Conservation (phyloP, 371 early-diverging fungal genomes). For the Mucor saturninus region DNA sequence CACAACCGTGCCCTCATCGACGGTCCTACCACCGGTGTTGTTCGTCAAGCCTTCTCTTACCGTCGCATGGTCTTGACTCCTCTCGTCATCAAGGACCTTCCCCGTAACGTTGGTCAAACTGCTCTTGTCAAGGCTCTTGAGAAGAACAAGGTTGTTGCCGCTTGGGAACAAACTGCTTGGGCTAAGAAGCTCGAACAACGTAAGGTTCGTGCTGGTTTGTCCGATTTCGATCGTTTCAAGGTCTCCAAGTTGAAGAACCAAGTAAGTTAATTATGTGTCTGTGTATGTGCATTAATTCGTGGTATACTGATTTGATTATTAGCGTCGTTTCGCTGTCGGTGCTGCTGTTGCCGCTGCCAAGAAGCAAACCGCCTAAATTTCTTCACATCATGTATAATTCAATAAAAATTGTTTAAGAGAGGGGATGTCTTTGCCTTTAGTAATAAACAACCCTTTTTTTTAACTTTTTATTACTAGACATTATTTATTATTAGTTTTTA, state of each 20-base stretch:
- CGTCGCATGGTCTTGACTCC: slow-evolving; percentile 89
- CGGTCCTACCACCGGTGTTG: slow-evolving; percentile 95
- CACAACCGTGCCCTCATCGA: slow-evolving; percentile 97
- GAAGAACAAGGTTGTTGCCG: slow-evolving; percentile 77
- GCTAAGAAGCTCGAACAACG: slow-evolving; percentile 92
- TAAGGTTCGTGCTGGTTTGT: slow-evolving; percentile 73
- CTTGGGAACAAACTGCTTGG: slow-evolving; percentile 90
- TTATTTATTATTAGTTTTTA: background rate
- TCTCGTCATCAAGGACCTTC: slow-evolving; percentile 82
- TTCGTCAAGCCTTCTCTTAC: slow-evolving; percentile 87
- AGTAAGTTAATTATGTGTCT: slow-evolving; percentile 37
- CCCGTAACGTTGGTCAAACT: slow-evolving; percentile 81
- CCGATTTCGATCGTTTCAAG: slow-evolving; percentile 99
- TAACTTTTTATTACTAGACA: background rate
- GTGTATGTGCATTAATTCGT: background rate
- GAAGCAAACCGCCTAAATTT: slow-evolving; percentile 53
- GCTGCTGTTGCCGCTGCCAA: slow-evolving; percentile 47
- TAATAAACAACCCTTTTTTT: background rate
- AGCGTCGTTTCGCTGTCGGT: slow-evolving; percentile 51
- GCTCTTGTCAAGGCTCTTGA: slow-evolving; percentile 83
- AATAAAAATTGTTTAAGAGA: slow-evolving; percentile 14
- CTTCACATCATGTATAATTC: slow-evolving; percentile 6
- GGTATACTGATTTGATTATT: slow-evolving; percentile 7
- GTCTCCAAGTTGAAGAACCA: slow-evolving; percentile 82
- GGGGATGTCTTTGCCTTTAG: background rate